Base-by-base conservation (phyloP, 2,329 filamentous ascomycete genomes). In the Dactylellina cionopaga region DNA sequence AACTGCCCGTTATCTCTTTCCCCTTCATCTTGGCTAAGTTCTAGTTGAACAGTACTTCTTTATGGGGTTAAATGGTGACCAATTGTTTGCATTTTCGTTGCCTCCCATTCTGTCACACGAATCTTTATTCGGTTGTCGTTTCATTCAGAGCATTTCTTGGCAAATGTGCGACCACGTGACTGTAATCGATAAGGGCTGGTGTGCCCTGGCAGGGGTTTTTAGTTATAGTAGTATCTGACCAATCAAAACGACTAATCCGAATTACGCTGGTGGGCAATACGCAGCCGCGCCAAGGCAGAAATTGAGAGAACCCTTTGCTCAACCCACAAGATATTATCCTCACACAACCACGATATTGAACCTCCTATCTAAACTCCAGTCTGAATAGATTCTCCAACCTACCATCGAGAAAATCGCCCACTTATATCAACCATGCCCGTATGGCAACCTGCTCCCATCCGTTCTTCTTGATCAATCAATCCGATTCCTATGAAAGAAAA, bases 181-280 rank as follows among this genome's bases (percentile, higher is more conserved):
- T 24, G 54, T 60, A 60, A 51, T 44, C 37, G 63, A 68, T 68
- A 68, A 68, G 63, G 63, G 63, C 15, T 59, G 35, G 37, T 27
- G 27, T 37, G 15, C 63, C 63, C 54, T 60, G 37, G 47, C 29
- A 19, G 33, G 22, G 29, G 33, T 13, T 55, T 55, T 55, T 35
- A 41, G 41, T n/a, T 55, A 39, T 58, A 27, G 43, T 58, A 39
- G 44, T 33, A 10, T n/a, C 24, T 22, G 13, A 39, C 51, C 51
- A 55, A 55, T 55, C 51, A 55, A 55, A 55, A 55, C 39, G 41
- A 35, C 22, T 24, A 31, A 41, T 11, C 22, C 51, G 35, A 24
- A 41, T 13, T 55, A 35, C 51, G 51, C 51, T 55, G 39, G 51
- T 55, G 51, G 51, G 51, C 33, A 29, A 55, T n/a, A n/a, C n/a